A percentile compares a stretch with the other conserved stretches of the same genome.
Evolutionary conservation across 2,329 filamentous ascomycete species (phyloP).

Genomic region (Fusarium sp.): DNA sequence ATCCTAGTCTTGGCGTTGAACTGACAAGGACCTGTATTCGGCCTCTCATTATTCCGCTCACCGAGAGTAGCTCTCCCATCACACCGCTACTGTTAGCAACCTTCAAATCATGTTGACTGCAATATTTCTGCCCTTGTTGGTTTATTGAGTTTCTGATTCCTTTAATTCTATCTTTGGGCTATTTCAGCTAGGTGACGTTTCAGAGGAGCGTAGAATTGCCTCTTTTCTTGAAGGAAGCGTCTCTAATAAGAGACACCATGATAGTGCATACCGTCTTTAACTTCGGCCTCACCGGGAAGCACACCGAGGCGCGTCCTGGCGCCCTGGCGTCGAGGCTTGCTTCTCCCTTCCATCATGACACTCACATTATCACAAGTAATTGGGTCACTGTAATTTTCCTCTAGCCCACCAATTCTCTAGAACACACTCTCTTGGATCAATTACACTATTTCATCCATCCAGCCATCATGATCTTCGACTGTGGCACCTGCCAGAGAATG

Average conservation of each 20-base stretch:
- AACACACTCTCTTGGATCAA: not conserved
- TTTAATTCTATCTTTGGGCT: not conserved
- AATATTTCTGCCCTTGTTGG: not conserved
- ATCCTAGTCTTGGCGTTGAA: not conserved
- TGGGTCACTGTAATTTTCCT: not conserved
- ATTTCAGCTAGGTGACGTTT: not conserved
- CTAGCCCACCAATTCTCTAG: not conserved
- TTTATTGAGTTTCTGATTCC: not conserved
- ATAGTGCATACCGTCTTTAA: not conserved
- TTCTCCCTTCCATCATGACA: not conserved
- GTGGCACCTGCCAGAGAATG: constrained; percentile 41
- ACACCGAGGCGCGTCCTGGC: not conserved
- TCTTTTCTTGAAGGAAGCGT: not conserved
- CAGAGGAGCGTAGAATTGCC: no score
- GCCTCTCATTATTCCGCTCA: not conserved
- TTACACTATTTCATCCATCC: no score
- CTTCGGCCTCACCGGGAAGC: not conserved
- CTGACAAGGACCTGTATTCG: not conserved
- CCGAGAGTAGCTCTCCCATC: not conserved
- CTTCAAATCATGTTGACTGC: not conserved
- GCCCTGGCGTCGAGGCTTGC: not conserved
- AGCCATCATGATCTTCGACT: constrained; percentile 29
- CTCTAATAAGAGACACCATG: not conserved
- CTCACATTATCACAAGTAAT: not conserved
- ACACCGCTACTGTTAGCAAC: not conserved